Base-by-base conservation (phyloP, 495 filamentous ascomycete genomes). In the Aspergillus nanangensis region DNA sequence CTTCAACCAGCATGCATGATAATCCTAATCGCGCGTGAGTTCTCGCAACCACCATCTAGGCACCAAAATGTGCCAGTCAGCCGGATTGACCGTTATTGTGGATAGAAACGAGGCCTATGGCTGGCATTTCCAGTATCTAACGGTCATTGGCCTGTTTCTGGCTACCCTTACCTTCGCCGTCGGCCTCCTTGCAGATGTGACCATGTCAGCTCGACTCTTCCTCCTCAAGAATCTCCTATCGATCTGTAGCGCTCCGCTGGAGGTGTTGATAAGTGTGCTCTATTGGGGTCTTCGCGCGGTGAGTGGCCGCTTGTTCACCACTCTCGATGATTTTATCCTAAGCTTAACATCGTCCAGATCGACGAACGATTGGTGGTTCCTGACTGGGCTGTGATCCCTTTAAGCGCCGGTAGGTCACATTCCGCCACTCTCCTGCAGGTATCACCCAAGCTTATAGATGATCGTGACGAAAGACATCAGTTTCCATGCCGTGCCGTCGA, bases 51-150 rank as follows among this genome's bases (percentile, higher is more conserved):
- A 29, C 11, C 11, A 7, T 29, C 7, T 29, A 29, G 5, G 25
- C 25, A 5, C 25, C 25, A 29, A 11, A 29, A 5, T 29, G 45
- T 48, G 48, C 65, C 58, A n/a, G n/a, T n/a, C n/a, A n/a, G n/a
- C n/a, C n/a, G n/a, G n/a, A n/a, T n/a, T n/a, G n/a, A n/a, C n/a
- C n/a, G n/a, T n/a, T 38, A 47, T 47, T 53, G 42, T 56, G 41
- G 1, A 25, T 37, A 81, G 85, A 41, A 83, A 82, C 50, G 70
- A 78, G 10, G 79, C 84, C 17, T 93, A 84, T 57, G 90, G 88
- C 18, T 90, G 87, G 76, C 86, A 91, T 60, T 84, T 84, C 55
- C 87, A 92, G 65, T 91, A 86, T 64, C 70, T 92, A 38, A 95
- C 88, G 44, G 89, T 94, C 51, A 81, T 94, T 53, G 89, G 88